These are phyloP conservation scores for Cichorium intybus DNA, from an alignment of 140 eudicot species.

Conservation along the genomic window DNA sequence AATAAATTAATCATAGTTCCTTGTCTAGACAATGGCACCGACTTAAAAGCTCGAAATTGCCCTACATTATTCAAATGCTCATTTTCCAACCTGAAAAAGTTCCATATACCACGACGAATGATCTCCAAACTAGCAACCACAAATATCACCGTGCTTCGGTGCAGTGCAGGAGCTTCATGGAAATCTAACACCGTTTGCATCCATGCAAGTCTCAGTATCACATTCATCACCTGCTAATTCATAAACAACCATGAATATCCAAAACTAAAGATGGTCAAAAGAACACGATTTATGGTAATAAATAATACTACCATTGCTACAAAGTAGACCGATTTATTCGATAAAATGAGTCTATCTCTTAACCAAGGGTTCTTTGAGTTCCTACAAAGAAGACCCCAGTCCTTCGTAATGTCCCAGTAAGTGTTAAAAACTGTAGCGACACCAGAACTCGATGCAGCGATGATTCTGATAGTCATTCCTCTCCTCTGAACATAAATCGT, in stretches of 20 bases:
- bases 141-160: slow-evolving; percentile 36
- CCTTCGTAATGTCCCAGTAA: slow-evolving; percentile 59
- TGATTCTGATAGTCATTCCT: slow-evolving; percentile 38
- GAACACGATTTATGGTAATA: background rate
- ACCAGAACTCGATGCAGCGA: slow-evolving; percentile 54
- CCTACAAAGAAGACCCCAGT: slow-evolving; percentile 61
- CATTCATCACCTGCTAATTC: slow-evolving; percentile 45
- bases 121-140: slow-evolving; percentile 52
- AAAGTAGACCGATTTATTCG: slow-evolving; percentile 44
- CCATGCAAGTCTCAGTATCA: slow-evolving; percentile 63
- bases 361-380: slow-evolving; percentile 59
- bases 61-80: slow-evolving; percentile 61
- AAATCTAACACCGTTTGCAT: slow-evolving; percentile 54
- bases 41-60: slow-evolving; percentile 48
- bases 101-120: slow-evolving; percentile 64
- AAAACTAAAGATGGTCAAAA: background rate
- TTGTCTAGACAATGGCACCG: slow-evolving; percentile 49
- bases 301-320: slow-evolving; percentile 13
- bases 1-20: slow-evolving; percentile 19
- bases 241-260: background rate
- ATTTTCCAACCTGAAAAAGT: slow-evolving; percentile 58
- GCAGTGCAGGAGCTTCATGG: slow-evolving; percentile 49
- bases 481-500: slow-evolving; percentile 40
- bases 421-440: slow-evolving; percentile 54
- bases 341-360: slow-evolving; percentile 52